Percentiles rank a stretch among this genome's conserved stretches.
phyloP scores from a whole-genome alignment of 345 rosid species.

The Pseudoturritis turrita region DNA sequence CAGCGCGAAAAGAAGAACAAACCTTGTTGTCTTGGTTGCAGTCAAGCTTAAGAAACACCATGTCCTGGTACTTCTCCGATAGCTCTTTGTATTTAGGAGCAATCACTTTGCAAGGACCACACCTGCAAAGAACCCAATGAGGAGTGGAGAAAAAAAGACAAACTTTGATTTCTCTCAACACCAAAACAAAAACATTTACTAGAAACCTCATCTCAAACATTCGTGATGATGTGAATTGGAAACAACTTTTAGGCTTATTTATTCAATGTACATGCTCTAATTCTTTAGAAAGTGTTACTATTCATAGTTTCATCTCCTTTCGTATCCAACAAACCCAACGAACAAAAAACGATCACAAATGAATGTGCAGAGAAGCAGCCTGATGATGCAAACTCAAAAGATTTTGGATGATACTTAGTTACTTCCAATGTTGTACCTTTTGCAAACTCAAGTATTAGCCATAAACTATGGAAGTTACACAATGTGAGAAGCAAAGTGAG shows the following conservation, averaged over 20 bases:
- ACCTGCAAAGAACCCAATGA: constrained; percentile 38
- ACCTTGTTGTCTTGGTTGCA: constrained; percentile 94
- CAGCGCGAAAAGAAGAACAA: background rate
- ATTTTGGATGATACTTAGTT: background rate
- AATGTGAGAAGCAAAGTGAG: background rate
- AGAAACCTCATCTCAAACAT: background rate
- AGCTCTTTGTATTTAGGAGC: constrained; percentile 78
- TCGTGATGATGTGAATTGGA: background rate
- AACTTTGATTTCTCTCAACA: background rate
- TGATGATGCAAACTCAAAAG: background rate
- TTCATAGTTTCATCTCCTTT: background rate
- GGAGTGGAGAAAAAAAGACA: background rate
- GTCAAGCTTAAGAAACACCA: constrained; percentile 87
- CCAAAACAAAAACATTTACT: background rate
- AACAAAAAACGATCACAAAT: background rate
- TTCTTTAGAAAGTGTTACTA: background rate
- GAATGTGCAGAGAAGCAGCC: background rate
- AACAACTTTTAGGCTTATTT: background rate
- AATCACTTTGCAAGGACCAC: constrained; percentile 94
- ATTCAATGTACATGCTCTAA: background rate
- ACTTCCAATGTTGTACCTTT: background rate
- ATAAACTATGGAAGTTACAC: background rate
- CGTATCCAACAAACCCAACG: background rate
- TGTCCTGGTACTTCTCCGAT: constrained; percentile 70
- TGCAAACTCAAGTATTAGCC: background rate